phyloP scores from a whole-genome alignment of 805 yeast genomes.

The Zygosaccharomyces bailii region DNA sequence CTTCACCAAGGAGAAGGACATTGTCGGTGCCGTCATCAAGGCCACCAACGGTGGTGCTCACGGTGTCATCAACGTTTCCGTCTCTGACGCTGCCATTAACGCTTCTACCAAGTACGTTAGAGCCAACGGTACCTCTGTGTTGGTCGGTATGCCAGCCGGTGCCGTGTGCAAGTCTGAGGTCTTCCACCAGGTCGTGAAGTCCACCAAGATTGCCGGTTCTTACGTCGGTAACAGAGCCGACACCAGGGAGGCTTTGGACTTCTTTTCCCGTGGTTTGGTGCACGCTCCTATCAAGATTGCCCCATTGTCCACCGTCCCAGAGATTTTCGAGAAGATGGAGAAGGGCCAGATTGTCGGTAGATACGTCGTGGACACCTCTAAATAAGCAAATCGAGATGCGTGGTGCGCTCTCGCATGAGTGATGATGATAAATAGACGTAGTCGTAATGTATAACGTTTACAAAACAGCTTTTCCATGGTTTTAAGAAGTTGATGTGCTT shows the following conservation, averaged over 20 bases:
- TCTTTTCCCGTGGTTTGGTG: slow-evolving; percentile 64
- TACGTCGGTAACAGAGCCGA: slow-evolving; percentile 89
- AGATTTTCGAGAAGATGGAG: slow-evolving; percentile 70
- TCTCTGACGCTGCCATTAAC: slow-evolving; percentile 62
- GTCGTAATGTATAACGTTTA: slow-evolving; percentile 2
- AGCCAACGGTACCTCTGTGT: slow-evolving; percentile 65
- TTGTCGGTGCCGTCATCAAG: slow-evolving; percentile 51
- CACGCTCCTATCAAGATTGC: slow-evolving; percentile 68
- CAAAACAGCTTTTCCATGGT: background rate
- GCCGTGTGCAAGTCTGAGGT: slow-evolving; percentile 69
- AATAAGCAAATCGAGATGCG: slow-evolving; percentile 31
- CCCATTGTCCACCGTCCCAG: slow-evolving; percentile 65
- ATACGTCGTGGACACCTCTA: slow-evolving; percentile 73
- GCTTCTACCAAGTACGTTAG: slow-evolving; percentile 59
- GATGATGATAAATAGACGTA: slow-evolving; percentile 3
- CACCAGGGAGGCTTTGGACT: slow-evolving; percentile 72
- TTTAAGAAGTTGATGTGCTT: too few relatives aligned
- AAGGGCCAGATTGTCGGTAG: slow-evolving; percentile 81
- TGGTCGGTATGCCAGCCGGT: slow-evolving; percentile 77
- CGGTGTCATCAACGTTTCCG: slow-evolving; percentile 73
- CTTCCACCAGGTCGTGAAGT: slow-evolving; percentile 69
- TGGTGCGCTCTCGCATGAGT: slow-evolving; percentile 1
- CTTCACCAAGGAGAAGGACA: slow-evolving; percentile 52
- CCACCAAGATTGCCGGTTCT: slow-evolving; percentile 71
- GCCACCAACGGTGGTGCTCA: slow-evolving; percentile 74